These are phyloP conservation scores for Nemania sp. DNA, from an alignment of 2,329 filamentous ascomycete species.

Conservation along the genomic window DNA sequence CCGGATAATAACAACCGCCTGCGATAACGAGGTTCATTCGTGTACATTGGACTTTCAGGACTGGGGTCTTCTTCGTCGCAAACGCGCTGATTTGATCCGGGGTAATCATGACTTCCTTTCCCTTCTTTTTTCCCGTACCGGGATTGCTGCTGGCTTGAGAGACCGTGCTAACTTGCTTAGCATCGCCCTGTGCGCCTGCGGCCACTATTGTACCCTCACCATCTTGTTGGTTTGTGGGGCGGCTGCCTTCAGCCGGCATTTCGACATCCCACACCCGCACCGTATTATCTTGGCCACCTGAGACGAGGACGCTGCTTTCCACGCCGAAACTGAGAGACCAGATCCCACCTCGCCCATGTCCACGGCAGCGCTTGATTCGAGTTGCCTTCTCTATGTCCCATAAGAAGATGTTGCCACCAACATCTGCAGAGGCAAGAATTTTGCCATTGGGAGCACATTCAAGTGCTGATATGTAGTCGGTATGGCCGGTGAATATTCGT, in stretches of 20 bases:
- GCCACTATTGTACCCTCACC: slow-evolving; percentile 49
- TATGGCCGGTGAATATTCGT: slow-evolving; percentile 89
- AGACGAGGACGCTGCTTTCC: slow-evolving; percentile 88
- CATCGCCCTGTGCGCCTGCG: slow-evolving; percentile 47
- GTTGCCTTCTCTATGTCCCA: slow-evolving; percentile 92
- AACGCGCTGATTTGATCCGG: slow-evolving; percentile 95
- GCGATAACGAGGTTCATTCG: slow-evolving; percentile 93
- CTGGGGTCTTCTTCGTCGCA: slow-evolving; percentile 92
- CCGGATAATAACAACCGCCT: slow-evolving; percentile 70
- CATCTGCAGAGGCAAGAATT: slow-evolving; percentile 87
- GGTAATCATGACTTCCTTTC: slow-evolving; percentile 86
- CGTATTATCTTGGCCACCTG: slow-evolving; percentile 87
- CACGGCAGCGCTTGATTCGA: slow-evolving; percentile 88
- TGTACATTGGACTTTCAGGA: slow-evolving; percentile 92
- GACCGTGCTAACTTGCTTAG: slow-evolving; percentile 41
- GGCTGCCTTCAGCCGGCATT: slow-evolving; percentile 65
- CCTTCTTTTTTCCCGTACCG: slow-evolving; percentile 68
- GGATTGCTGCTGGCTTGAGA: slow-evolving; percentile 39
- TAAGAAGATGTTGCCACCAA: slow-evolving; percentile 85
- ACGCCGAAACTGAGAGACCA: slow-evolving; percentile 93
- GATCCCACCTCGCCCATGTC: slow-evolving; percentile 91
- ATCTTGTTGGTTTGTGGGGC: slow-evolving; percentile 44
- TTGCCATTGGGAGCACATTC: slow-evolving; percentile 87
- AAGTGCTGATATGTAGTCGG: slow-evolving; percentile 81
- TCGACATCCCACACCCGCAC: slow-evolving; percentile 93